phyloP scores from a whole-genome alignment of 371 early-diverging fungal species.

The Blastocladiella emersonii region DNA sequence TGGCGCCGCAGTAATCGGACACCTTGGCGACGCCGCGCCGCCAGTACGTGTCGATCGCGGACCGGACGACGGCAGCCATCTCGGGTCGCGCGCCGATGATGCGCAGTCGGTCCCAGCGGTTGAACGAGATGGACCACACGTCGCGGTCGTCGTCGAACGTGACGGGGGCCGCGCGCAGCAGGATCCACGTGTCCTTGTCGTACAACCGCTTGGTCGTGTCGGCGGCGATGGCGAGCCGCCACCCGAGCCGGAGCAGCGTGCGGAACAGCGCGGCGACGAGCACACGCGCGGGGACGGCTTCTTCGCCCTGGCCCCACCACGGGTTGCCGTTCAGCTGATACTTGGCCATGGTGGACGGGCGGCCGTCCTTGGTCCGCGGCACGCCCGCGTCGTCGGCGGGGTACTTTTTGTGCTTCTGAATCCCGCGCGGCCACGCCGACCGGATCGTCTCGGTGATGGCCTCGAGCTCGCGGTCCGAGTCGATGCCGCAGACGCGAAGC shows the following conservation, averaged over 20 bases:
- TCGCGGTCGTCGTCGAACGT: conserved; percentile 4
- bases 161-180: conserved; percentile 7
- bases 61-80: conserved; percentile 5
- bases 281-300: conserved; percentile 8
- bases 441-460: too few relatives aligned
- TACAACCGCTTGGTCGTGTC: conserved; percentile 10
- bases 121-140: conserved; percentile 14
- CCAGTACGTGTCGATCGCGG: conserved; percentile 12
- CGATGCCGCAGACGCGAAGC: too few relatives aligned
- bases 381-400: too few relatives aligned
- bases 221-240: conserved; percentile 15
- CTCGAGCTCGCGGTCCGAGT: too few relatives aligned
- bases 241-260: conserved; percentile 11
- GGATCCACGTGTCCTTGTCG: conserved; percentile 16
- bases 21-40: conserved; percentile 9
- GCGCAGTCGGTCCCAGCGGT: conserved; percentile 13
- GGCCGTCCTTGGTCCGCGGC: too few relatives aligned
- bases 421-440: too few relatives aligned
- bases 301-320: not conserved
- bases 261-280: conserved; percentile 10
- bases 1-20: conserved; percentile 5
- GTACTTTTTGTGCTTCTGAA: too few relatives aligned
- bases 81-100: conserved; percentile 12
- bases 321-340: too few relatives aligned
- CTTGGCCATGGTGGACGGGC: too few relatives aligned